Percentiles rank a stretch among this genome's conserved stretches.
phyloP scores from a whole-genome alignment of 805 yeast species.

The Blastobotrys chiropterorum region DNA sequence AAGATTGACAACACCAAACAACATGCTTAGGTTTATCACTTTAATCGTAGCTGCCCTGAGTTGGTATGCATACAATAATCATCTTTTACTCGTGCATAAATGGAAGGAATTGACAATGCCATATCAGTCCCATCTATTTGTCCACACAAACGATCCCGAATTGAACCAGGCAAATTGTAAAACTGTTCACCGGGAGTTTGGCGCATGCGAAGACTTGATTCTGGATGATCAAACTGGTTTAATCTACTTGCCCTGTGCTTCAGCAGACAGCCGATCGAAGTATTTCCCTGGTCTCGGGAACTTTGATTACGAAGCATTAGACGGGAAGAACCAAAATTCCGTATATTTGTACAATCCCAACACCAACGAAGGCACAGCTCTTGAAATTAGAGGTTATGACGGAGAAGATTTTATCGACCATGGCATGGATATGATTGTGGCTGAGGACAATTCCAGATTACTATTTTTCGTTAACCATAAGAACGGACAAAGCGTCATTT shows the following conservation, averaged over 20 bases:
- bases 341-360: background rate
- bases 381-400: background rate
- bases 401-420: background rate
- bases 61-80: background rate
- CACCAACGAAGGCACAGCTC: background rate
- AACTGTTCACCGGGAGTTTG: background rate
- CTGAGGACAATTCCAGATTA: background rate
- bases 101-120: background rate
- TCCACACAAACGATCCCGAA: background rate
- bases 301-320: constrained; percentile 1
- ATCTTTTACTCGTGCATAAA: background rate
- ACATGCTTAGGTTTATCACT: background rate
- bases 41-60: background rate
- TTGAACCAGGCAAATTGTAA: background rate
- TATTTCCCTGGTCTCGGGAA: constrained; percentile 2
- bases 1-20: background rate
- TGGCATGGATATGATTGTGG: background rate
- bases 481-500: background rate
- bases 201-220: constrained; percentile 2
- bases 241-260: background rate
- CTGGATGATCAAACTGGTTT: background rate
- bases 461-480: constrained; percentile 1
- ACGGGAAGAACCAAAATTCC: background rate
- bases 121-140: background rate
- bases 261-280: background rate